A percentile compares a stretch with the other conserved stretches of the same genome.
Evolutionary conservation across 345 rosid species (phyloP).

Genomic region (Eutrema heterophyllum): DNA sequence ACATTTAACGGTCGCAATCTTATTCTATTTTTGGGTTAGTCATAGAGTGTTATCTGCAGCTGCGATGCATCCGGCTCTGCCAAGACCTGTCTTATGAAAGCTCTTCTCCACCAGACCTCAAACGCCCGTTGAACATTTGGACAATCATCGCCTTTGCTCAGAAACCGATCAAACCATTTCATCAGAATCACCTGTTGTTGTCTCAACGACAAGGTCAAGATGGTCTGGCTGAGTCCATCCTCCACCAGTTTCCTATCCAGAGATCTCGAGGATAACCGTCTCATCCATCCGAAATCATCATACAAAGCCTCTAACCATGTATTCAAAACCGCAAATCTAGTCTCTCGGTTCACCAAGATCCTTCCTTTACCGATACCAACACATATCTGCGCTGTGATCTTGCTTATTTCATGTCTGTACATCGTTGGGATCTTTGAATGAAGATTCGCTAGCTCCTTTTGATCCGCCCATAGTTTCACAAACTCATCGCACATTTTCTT

Average conservation of each 20-base stretch:
- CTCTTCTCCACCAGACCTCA: constrained; percentile 96
- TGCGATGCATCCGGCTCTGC: constrained; percentile 44
- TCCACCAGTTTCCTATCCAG: constrained; percentile 78
- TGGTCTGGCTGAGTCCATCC: constrained; percentile 83
- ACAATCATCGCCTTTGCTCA: constrained; percentile 78
- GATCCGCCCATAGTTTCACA: constrained; percentile 85
- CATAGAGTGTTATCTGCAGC: constrained; percentile 70
- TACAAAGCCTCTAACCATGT: constrained; percentile 92
- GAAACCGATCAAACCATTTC: constrained; percentile 76
- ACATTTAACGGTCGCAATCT: constrained; percentile 10
- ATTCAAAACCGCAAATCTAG: constrained; percentile 56
- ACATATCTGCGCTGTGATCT: constrained; percentile 80
- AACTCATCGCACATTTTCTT: constrained; percentile 65
- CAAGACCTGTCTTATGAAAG: constrained; percentile 55
- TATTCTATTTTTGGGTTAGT: constrained; percentile 37
- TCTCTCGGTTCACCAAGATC: constrained; percentile 65
- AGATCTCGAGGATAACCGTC: constrained; percentile 57
- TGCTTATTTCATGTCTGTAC: constrained; percentile 85
- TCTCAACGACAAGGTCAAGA: constrained; percentile 69
- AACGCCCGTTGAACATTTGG: constrained; percentile 89
- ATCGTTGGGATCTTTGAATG: constrained; percentile 79
- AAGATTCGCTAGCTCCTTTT: constrained; percentile 76
- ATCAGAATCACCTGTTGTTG: constrained; percentile 79
- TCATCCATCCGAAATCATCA: constrained; percentile 93
- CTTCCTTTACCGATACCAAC: constrained; percentile 79